Evolutionary conservation across 1,284 basidiomycete species (phyloP).

Genomic region (Cutaneotrichosporon daszewskae): DNA sequence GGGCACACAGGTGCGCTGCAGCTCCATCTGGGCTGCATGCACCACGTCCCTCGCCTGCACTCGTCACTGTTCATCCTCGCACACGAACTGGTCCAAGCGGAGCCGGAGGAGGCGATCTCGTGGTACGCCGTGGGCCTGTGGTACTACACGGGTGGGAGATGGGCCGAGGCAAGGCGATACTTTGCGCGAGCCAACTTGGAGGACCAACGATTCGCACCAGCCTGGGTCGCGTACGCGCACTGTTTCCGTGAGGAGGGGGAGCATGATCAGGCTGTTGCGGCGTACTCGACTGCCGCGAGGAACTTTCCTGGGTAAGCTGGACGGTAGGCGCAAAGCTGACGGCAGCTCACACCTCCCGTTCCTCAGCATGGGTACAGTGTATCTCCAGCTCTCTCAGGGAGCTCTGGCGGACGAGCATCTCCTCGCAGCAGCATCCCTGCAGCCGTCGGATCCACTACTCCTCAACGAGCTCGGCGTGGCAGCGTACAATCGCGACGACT

Average conservation of each 20-base stretch:
- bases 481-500: slow-evolving; percentile 74
- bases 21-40: slow-evolving; percentile 94
- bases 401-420: slow-evolving; percentile 81
- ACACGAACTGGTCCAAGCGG: slow-evolving; percentile 87
- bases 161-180: slow-evolving; percentile 81
- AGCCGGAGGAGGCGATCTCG: slow-evolving; percentile 83
- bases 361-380: slow-evolving; percentile 95
- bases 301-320: slow-evolving; percentile 82
- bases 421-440: slow-evolving; percentile 69
- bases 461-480: slow-evolving; percentile 91
- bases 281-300: slow-evolving; percentile 91
- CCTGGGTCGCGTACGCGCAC: slow-evolving; percentile 97
- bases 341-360: slow-evolving; percentile 84
- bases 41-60: slow-evolving; percentile 82
- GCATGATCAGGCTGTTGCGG: slow-evolving; percentile 95
- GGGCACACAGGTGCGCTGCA: slow-evolving; percentile 83
- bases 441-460: slow-evolving; percentile 78
- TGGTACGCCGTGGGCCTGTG: slow-evolving; percentile 99
- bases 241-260: slow-evolving; percentile 96
- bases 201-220: slow-evolving; percentile 90
- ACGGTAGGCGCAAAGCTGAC: too few species aligned
- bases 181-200: slow-evolving; percentile 96
- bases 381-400: slow-evolving; percentile 75
- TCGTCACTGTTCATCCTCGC: slow-evolving; percentile 91
- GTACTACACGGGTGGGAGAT: slow-evolving; percentile 83